These are phyloP conservation scores for Sarocladium oryzae DNA, from an alignment of 2,329 filamentous ascomycete species.

Conservation along the genomic window DNA sequence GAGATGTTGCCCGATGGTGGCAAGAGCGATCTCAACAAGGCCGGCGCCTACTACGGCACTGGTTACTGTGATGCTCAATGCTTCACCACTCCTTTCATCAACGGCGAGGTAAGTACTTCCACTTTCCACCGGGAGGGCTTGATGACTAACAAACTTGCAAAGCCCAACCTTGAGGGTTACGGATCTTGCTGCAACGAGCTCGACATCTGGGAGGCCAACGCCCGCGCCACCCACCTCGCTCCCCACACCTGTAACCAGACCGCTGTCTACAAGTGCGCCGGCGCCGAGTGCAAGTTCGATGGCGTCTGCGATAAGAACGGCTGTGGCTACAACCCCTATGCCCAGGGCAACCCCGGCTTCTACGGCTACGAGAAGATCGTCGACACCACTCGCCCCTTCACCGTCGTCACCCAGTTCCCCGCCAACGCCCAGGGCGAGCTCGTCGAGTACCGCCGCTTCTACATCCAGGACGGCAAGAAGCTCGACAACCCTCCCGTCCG, in stretches of 20 bases:
- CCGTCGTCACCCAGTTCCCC: conserved; percentile 46
- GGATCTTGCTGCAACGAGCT: conserved; percentile 49
- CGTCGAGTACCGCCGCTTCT: conserved; percentile 40
- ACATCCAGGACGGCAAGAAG: conserved; percentile 41
- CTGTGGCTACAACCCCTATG: conserved; percentile 38
- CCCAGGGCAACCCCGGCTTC: conserved; percentile 20
- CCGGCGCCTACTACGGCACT: conserved; percentile 53
- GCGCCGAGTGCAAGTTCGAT: conserved; percentile 29
- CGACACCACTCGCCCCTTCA: conserved; percentile 32
- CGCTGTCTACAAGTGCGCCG: conserved; percentile 38
- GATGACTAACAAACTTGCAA: conserved; percentile 12
- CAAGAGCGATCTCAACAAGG: conserved; percentile 44
- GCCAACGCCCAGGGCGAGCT: conserved; percentile 29
- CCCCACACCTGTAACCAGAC: conserved; percentile 42
- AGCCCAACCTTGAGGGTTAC: conserved; percentile 33
- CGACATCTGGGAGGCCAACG: conserved; percentile 51
- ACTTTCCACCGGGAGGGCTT: not conserved
- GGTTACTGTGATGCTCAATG: conserved; percentile 61
- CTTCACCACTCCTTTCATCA: conserved; percentile 43
- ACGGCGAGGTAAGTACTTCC: conserved; percentile 33
- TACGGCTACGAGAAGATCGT: conserved; percentile 28
- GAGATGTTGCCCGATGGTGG: conserved; percentile 54
- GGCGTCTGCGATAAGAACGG: conserved; percentile 39
- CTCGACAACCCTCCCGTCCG: conserved; percentile 19
- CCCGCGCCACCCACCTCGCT: conserved; percentile 36